Evolutionary conservation across 176 grass and related monocot genomes (phyloP).

Genomic region (Urochloa ruziziensis): DNA sequence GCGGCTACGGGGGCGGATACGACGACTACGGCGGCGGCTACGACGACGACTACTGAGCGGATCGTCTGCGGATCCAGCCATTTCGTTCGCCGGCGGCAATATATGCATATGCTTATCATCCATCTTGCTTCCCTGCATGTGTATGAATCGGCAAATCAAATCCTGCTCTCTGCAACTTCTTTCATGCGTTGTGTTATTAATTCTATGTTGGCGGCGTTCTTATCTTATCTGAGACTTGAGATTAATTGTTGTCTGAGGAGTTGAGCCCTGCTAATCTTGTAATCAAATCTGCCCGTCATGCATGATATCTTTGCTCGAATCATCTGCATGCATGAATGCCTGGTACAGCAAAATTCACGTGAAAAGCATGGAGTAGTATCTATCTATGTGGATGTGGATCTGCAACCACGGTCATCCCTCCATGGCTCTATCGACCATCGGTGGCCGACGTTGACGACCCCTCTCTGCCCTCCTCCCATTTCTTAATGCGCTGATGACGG

Average conservation of each 20-base stretch:
- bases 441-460: not conserved
- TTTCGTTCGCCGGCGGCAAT: not conserved
- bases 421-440: not conserved
- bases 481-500: not conserved
- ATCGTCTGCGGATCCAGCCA: not conserved
- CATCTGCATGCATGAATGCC: not conserved
- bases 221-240: not conserved
- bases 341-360: not conserved
- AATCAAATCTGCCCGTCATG: too few relatives aligned
- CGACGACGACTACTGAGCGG: constrained; percentile 15
- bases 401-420: not conserved
- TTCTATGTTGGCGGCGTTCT: not conserved
- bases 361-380: too few relatives aligned
- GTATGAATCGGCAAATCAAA: not conserved
- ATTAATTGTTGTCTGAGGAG: not conserved
- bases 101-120: not conserved
- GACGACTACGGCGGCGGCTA: constrained; percentile 12
- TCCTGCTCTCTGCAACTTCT: not conserved
- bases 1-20: constrained; percentile 23
- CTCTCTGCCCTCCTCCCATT: not conserved
- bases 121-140: not conserved
- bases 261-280: not conserved
- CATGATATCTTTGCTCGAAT: not conserved
- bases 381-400: not conserved
- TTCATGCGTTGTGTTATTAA: not conserved